phyloP scores from a whole-genome alignment of 177 flowering plant genomes.

The Vitis hybrid region DNA sequence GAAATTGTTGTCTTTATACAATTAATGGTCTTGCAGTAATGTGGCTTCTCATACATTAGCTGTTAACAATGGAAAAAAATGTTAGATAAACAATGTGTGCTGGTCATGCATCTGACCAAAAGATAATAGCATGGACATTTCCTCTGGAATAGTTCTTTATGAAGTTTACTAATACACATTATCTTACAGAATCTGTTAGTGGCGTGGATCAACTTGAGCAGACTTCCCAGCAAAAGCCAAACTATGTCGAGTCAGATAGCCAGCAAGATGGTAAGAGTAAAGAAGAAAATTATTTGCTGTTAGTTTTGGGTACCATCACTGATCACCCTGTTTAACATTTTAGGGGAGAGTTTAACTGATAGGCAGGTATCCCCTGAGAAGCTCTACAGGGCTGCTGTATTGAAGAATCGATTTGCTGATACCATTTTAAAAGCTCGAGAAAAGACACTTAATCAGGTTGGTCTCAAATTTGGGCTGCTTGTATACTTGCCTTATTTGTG shows the following conservation, averaged over 20 bases:
- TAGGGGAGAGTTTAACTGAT: conserved; percentile 72
- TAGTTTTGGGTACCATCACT: conserved; percentile 27
- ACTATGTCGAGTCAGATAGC: conserved; percentile 25
- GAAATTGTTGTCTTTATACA: too few relatives aligned
- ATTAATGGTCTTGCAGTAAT: too few relatives aligned
- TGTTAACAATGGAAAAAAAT: too few relatives aligned
- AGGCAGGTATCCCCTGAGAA: conserved; percentile 80
- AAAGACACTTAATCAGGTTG: conserved; percentile 73
- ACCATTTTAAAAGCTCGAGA: conserved; percentile 84
- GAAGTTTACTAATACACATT: neutral
- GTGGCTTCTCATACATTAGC: too few relatives aligned
- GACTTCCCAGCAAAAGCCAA: conserved; percentile 22
- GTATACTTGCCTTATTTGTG: neutral
- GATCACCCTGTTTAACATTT: conserved; percentile 21
- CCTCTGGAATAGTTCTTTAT: neutral
- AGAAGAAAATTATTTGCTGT: conserved; percentile 26
- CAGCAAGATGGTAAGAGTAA: conserved; percentile 35
- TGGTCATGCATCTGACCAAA: too few relatives aligned
- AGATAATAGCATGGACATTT: too few relatives aligned
- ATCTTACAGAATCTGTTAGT: conserved; percentile 26
- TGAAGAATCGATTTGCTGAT: conserved; percentile 81
- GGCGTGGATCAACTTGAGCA: conserved; percentile 29
- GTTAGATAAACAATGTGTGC: too few relatives aligned
- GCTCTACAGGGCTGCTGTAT: conserved; percentile 74
- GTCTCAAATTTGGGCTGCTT: conserved; percentile 4